Conservation (phyloP, 2,329 filamentous ascomycete species). For the Ophiocordyceps polyrhachis-furcata region DNA sequence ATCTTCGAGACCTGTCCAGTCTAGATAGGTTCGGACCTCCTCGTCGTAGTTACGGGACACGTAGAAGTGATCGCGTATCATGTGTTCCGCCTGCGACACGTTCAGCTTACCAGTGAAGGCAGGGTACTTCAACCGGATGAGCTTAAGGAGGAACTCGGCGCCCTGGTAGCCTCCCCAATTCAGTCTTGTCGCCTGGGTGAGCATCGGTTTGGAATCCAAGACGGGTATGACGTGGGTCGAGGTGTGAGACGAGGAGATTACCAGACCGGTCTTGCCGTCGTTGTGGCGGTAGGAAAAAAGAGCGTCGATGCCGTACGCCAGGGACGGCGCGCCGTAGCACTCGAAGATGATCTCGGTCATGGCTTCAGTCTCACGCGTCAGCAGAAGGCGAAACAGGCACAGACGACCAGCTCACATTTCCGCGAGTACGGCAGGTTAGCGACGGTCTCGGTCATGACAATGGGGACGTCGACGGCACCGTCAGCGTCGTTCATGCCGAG, state of each 20-base stretch:
- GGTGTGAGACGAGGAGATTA: constrained; percentile 82
- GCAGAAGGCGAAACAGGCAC: not conserved
- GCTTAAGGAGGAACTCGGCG: constrained; percentile 78
- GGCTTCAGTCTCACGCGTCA: constrained; percentile 28
- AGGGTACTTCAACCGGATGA: constrained; percentile 82
- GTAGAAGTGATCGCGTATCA: constrained; percentile 80
- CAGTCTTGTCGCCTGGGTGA: constrained; percentile 69
- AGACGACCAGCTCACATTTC: constrained; percentile 43
- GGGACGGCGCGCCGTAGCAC: constrained; percentile 75
- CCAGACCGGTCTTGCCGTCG: constrained; percentile 66
- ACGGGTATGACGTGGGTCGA: constrained; percentile 93
- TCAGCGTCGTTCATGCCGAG: constrained; percentile 63
- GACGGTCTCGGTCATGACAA: constrained; percentile 91
- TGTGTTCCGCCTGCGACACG: constrained; percentile 67
- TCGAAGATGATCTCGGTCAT: constrained; percentile 98
- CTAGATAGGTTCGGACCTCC: constrained; percentile 60
- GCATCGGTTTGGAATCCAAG: constrained; percentile 64
- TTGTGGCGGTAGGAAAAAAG: constrained; percentile 94
- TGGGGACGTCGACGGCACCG: constrained; percentile 62
- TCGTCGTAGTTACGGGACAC: constrained; percentile 66
- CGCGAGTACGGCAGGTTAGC: constrained; percentile 79
- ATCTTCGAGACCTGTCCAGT: constrained; percentile 85
- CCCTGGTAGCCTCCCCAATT: constrained; percentile 92
- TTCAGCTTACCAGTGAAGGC: constrained; percentile 75
- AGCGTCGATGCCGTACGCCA: constrained; percentile 90